Base-by-base conservation (phyloP, 768 basidiomycete species). In the Termitomyces sp. region DNA sequence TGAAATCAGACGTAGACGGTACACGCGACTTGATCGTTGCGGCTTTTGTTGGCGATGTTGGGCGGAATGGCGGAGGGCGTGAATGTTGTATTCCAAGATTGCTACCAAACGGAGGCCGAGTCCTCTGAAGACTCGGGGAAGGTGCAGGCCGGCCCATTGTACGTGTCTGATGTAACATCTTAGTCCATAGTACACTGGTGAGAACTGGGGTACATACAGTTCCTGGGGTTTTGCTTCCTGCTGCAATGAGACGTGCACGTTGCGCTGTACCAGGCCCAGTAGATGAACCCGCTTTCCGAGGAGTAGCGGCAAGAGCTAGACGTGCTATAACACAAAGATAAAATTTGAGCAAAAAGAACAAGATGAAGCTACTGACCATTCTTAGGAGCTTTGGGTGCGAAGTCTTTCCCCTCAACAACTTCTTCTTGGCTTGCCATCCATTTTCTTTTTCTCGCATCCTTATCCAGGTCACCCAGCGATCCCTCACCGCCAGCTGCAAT, bases 361-460 rank as follows among this genome's bases (percentile, higher is more conserved):
- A 43, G 47, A 36, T 52, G 14, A 45, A 42, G 7, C 22, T 63
- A 14, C 80, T 49, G 63, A 89, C 88, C 86, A 65, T 73, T 84
- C 75, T 90, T 90, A 38, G 73, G 38, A 0, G 80, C 78, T 63
- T 83, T 80, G 44, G 78, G 60, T 40, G 63, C 62, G 43, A 47
- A 51, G 46, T 60, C 68, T 65, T 72, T 59, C 30, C 69, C 75
- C 35, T 73, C 73, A 49, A 76, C 76, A 32, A 70, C 69, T 28
- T 70, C 75, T 49, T 84, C 81, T 65, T 87, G 85, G 52, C 82
- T 79, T 18, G 82, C 86, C 4, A 84, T 80, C 87, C 87, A 89
- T 69, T 91, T 91, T 62, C 90, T 74, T 69, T 92, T 92, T 59
- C 86, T 78, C 56, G 85, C 84, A 54, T 77, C 82, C 62, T 81